A percentile compares a stretch with the other conserved stretches of the same genome.
phyloP scores from a whole-genome alignment of 192 early-diverging fungal species.

The Coemansia sp. region DNA sequence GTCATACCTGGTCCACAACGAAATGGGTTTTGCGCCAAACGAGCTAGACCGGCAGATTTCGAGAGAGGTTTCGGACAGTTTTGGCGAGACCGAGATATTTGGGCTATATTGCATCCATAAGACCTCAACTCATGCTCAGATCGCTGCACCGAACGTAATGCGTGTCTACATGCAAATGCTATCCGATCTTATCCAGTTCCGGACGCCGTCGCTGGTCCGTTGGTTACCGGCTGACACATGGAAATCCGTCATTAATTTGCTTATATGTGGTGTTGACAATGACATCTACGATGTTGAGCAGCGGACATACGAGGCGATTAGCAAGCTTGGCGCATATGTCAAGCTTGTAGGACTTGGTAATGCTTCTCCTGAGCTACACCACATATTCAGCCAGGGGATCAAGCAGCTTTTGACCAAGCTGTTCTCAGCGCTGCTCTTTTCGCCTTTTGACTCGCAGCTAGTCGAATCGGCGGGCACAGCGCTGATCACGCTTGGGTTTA shows the following conservation, averaged over 20 bases:
- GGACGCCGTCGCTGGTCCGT: slow-evolving; percentile 40
- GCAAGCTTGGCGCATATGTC: slow-evolving; percentile 45
- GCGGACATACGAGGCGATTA: slow-evolving; percentile 44
- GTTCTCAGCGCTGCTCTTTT: slow-evolving; percentile 34
- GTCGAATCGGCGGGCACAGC: slow-evolving; percentile 46
- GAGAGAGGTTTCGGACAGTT: slow-evolving; percentile 35
- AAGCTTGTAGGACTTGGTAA: slow-evolving; percentile 27
- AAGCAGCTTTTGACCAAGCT: slow-evolving; percentile 38
- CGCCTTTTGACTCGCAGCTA: slow-evolving; percentile 41
- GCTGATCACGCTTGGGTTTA: slow-evolving; percentile 34
- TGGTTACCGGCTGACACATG: slow-evolving; percentile 42
- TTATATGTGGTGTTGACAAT: slow-evolving; percentile 34
- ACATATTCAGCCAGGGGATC: slow-evolving; percentile 23
- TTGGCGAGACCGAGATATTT: slow-evolving; percentile 48
- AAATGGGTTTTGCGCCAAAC: slow-evolving; percentile 45
- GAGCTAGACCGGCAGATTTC: slow-evolving; percentile 19
- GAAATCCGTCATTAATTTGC: slow-evolving; percentile 25
- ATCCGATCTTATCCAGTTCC: slow-evolving; percentile 45
- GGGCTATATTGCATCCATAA: slow-evolving; percentile 45
- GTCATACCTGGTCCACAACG: slow-evolving; percentile 42
- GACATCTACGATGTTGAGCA: slow-evolving; percentile 43
- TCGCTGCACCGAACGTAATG: slow-evolving; percentile 38
- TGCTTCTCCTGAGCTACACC: slow-evolving; percentile 15
- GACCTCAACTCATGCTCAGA: slow-evolving; percentile 21
- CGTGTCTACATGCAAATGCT: slow-evolving; percentile 42